These are phyloP conservation scores for Dictyostelium firmibasis DNA, from an alignment of 78 protist genomes.

Conservation along the genomic window DNA sequence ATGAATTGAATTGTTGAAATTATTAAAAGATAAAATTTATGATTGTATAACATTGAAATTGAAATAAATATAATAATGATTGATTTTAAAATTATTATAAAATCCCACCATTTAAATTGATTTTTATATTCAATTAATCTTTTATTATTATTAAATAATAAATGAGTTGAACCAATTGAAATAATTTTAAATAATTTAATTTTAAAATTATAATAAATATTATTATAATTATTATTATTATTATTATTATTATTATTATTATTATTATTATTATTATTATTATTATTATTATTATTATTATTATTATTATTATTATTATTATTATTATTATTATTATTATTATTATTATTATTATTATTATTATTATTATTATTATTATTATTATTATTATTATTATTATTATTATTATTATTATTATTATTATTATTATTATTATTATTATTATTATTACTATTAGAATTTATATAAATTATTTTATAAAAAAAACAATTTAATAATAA, in stretches of 20 bases:
- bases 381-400: no score
- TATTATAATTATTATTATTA: no score
- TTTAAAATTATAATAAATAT: no score
- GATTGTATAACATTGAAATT: not conserved
- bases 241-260: no score
- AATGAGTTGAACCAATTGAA: not conserved
- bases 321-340: no score
- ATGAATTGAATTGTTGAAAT: not conserved
- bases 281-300: not conserved
- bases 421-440: no score
- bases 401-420: not conserved
- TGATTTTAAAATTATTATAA: not conserved
- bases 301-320: no score
- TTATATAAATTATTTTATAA: not conserved
- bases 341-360: no score
- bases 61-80: not conserved
- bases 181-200: not conserved
- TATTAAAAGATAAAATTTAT: not conserved
- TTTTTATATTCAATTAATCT: not conserved
- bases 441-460: not conserved
- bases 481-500: not conserved
- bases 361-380: no score
- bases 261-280: no score
- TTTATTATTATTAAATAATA: not conserved
- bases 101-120: not conserved